Evolutionary conservation across 306 rosid genomes (phyloP).

Genomic region (Quercus aquifolioides): DNA sequence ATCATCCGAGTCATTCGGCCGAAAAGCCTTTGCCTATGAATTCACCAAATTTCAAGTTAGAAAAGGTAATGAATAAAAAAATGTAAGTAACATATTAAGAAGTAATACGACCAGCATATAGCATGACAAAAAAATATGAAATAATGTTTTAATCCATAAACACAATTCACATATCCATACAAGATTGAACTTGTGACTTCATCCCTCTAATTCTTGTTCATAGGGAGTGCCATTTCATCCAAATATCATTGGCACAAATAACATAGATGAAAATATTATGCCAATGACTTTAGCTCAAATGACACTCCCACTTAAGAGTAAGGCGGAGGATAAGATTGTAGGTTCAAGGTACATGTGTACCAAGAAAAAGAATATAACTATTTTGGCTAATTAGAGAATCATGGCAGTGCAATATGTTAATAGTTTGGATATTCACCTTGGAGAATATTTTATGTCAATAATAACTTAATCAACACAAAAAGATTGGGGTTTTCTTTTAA

Average conservation of each 20-base stretch:
- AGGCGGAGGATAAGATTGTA: neutral
- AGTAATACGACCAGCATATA: neutral
- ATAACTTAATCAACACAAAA: neutral
- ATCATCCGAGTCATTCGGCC: constrained; percentile 55
- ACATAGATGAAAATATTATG: neutral
- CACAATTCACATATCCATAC: neutral
- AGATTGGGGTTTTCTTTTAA: neutral
- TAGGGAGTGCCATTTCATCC: neutral
- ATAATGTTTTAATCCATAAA: neutral
- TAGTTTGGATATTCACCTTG: neutral
- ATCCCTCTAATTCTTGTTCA: neutral
- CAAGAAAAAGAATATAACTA: neutral
- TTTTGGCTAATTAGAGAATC: neutral
- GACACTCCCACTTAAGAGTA: neutral
- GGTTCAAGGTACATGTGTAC: neutral
- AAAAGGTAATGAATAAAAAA: constrained; percentile 8
- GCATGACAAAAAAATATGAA: neutral
- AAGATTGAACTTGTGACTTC: neutral
- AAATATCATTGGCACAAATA: neutral
- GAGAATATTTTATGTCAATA: neutral
- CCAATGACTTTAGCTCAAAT: neutral
- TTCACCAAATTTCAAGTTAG: constrained; percentile 7
- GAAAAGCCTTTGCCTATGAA: constrained; percentile 75
- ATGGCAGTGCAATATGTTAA: neutral
- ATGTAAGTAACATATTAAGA: neutral